A percentile compares a stretch with the other conserved stretches of the same genome.
phyloP scores from a whole-genome alignment of 2,329 filamentous ascomycete genomes.

The Fusarium marasasianum region DNA sequence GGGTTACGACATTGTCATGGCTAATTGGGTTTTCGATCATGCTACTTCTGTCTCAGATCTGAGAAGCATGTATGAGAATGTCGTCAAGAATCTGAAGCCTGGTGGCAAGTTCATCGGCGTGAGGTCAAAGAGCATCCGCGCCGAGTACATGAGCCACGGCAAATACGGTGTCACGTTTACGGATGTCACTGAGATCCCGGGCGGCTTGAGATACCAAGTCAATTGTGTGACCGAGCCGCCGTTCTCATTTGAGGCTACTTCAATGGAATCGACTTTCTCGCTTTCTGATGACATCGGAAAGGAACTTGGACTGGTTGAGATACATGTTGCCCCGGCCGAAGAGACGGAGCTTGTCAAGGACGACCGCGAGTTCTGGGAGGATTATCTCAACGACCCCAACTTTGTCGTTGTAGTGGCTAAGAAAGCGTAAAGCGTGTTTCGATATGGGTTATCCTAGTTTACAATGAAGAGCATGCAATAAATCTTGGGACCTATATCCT shows the following conservation, averaged over 20 bases:
- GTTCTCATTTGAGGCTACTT: neutral
- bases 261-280: neutral
- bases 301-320: neutral
- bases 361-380: neutral
- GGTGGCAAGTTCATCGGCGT: neutral
- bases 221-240: neutral
- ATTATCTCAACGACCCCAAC: neutral
- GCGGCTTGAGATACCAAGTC: neutral
- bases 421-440: neutral
- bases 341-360: neutral
- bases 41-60: neutral
- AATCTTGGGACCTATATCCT: no score
- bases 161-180: neutral
- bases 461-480: no score
- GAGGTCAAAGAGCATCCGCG: neutral
- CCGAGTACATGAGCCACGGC: neutral
- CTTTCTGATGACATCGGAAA: neutral
- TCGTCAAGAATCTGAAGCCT: neutral
- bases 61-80: neutral
- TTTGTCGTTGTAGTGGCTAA: neutral
- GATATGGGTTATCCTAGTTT: no score
- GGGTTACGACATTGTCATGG: neutral
- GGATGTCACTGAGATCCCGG: neutral
- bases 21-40: neutral
- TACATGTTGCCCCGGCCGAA: neutral